These are phyloP conservation scores for Lachnellula cervina DNA, from an alignment of 2,329 filamentous ascomycete species.

Conservation along the genomic window DNA sequence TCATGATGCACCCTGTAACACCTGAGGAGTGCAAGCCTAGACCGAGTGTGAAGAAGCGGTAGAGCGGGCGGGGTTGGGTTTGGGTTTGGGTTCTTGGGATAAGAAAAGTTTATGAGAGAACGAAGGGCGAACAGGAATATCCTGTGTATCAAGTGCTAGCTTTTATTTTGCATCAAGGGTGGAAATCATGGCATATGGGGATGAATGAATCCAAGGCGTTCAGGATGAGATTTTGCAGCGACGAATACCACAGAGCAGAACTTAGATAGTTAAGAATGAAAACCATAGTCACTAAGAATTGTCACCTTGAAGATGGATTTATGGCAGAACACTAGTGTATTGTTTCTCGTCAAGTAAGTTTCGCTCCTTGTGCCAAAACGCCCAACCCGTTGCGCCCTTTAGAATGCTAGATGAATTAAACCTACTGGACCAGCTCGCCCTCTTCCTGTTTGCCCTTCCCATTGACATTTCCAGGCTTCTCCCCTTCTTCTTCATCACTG, in stretches of 20 bases:
- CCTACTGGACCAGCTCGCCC: conserved; percentile 11
- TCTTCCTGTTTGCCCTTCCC: conserved; percentile 21
- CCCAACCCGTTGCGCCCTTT: not conserved
- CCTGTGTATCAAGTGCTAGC: not conserved
- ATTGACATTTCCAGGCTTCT: conserved; percentile 21
- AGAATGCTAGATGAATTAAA: not conserved
- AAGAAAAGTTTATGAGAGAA: not conserved
- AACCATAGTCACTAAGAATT: not conserved
- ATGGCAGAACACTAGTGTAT: not conserved
- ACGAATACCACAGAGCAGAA: conserved; percentile 18
- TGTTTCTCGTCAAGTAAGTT: not conserved
- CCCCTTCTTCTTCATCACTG: conserved; percentile 44
- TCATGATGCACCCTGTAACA: conserved; percentile 75
- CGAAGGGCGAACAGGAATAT: not conserved
- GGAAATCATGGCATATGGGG: conserved; percentile 8
- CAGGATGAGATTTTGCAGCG: conserved; percentile 12
- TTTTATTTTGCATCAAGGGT: not conserved
- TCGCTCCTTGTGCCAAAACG: not conserved
- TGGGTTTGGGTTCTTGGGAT: not conserved
- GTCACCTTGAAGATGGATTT: not conserved
- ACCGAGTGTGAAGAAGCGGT: conserved; percentile 35
- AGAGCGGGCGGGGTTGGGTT: conserved; percentile 2
- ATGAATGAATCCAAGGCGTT: conserved; percentile 16
- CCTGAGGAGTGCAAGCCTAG: conserved; percentile 58
- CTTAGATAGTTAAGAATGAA: conserved; percentile 16